A percentile compares a stretch with the other conserved stretches of the same genome.
Conservation (phyloP, 2,329 filamentous ascomycete genomes). For the Ascomycota sp. region DNA sequence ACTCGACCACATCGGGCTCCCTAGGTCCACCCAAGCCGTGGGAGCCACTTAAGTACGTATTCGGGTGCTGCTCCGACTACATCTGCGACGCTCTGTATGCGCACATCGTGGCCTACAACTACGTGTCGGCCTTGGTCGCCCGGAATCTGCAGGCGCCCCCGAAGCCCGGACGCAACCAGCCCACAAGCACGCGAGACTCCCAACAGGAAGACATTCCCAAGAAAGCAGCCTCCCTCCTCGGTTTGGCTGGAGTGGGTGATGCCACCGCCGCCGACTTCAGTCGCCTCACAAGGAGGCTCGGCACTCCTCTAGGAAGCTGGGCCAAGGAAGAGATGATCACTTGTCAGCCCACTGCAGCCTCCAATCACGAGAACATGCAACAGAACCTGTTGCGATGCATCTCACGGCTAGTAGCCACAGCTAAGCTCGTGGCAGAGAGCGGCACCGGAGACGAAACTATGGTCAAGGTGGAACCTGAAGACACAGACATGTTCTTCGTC, state of each 20-base stretch:
- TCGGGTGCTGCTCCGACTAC: slow-evolving; percentile 29
- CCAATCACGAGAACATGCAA: slow-evolving; percentile 19
- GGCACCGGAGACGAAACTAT: slow-evolving; percentile 10
- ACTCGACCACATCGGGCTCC: slow-evolving; percentile 4
- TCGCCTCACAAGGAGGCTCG: slow-evolving; percentile 8
- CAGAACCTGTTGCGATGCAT: slow-evolving; percentile 30
- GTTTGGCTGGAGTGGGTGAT: slow-evolving; percentile 15
- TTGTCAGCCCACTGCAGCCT: slow-evolving; percentile 4
- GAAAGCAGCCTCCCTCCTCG: slow-evolving; percentile 31
- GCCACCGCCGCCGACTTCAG: slow-evolving; percentile 5
- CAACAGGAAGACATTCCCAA: slow-evolving; percentile 20
- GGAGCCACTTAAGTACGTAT: slow-evolving; percentile 28
- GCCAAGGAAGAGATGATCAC: slow-evolving; percentile 8
- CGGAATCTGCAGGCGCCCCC: slow-evolving; percentile 5
- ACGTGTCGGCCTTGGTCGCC: slow-evolving; percentile 20
- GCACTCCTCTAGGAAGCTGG: slow-evolving; percentile 8
- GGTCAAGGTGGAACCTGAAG: slow-evolving; percentile 10
- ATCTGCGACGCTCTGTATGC: slow-evolving; percentile 39
- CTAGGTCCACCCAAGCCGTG: slow-evolving; percentile 14
- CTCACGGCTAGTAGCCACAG: slow-evolving; percentile 26
- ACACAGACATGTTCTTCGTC: slow-evolving; percentile 17
- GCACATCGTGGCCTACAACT: slow-evolving; percentile 38
- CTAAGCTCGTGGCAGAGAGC: slow-evolving; percentile 16
- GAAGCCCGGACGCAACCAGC: slow-evolving; percentile 3
- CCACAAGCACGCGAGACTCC: slow-evolving; percentile 5